Conservation (phyloP, 805 yeast species). For the Candida hungchunana region DNA sequence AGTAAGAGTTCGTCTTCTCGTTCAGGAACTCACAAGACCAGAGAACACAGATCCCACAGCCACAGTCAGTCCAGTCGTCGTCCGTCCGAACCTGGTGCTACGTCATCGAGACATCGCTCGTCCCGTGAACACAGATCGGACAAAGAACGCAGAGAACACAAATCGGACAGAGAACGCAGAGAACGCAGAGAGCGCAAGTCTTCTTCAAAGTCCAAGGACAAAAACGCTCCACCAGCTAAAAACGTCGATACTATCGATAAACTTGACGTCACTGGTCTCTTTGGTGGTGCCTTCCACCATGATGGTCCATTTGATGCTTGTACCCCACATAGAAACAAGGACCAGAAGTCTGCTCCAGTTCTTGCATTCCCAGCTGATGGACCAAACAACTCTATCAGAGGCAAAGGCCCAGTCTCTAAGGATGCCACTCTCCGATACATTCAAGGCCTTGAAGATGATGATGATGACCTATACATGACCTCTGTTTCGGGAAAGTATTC, state of each 20-base stretch:
- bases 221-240: constrained; percentile 50
- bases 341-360: constrained; percentile 78
- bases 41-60: constrained; percentile 20
- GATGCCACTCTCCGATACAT: constrained; percentile 67
- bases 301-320: constrained; percentile 99
- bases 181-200: constrained; percentile 1
- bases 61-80: constrained; percentile 6
- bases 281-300: constrained; percentile 94
- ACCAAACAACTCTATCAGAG: constrained; percentile 81
- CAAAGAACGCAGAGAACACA: constrained; percentile 15
- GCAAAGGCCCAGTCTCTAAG: constrained; percentile 55
- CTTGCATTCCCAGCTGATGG: constrained; percentile 95
- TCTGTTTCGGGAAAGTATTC: constrained; percentile 13
- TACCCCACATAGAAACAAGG: constrained; percentile 90
- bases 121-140: constrained; percentile 15
- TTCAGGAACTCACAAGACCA: constrained; percentile 12
- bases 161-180: constrained; percentile 5
- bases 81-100: constrained; percentile 7
- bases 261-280: constrained; percentile 91
- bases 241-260: constrained; percentile 93
- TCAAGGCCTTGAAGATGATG: constrained; percentile 64
- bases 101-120: constrained; percentile 4
- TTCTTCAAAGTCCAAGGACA: constrained; percentile 27
- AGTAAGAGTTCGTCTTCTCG: too few species aligned
- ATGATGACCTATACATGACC: constrained; percentile 29